phyloP scores from a whole-genome alignment of 2,329 filamentous ascomycete species.

The Colletotrichum navitas region DNA sequence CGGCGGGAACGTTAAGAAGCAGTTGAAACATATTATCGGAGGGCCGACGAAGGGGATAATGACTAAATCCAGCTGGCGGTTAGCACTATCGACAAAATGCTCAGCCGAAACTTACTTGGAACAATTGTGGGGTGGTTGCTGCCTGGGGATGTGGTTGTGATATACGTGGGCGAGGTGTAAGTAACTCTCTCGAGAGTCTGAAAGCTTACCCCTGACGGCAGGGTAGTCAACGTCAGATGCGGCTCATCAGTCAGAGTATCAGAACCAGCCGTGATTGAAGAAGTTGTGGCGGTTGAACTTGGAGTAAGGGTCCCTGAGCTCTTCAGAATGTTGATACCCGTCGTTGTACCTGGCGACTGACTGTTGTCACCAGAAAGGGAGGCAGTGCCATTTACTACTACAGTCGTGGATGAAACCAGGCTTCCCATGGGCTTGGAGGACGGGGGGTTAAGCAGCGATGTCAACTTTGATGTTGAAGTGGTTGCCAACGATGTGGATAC shows the following conservation, averaged over 20 bases:
- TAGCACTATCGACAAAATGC: background rate
- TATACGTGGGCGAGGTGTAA: constrained; percentile 16
- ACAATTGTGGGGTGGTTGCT: constrained; percentile 21
- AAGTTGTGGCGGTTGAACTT: background rate
- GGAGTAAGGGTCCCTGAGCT: background rate
- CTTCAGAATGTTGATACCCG: background rate
- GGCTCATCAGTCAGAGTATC: background rate
- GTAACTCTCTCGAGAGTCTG: background rate
- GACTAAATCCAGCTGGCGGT: background rate
- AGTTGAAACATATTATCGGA: constrained; percentile 25
- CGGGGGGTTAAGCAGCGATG: background rate
- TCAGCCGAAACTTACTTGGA: background rate
- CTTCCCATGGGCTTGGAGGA: background rate
- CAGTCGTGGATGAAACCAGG: background rate
- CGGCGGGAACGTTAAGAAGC: constrained; percentile 7
- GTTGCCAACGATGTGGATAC: background rate
- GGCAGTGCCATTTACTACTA: background rate
- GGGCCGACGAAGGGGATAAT: constrained; percentile 14
- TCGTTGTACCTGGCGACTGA: background rate
- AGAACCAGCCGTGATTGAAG: too few relatives aligned
- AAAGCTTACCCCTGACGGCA: background rate
- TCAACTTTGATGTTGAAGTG: background rate
- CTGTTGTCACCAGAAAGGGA: background rate
- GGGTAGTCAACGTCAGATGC: background rate
- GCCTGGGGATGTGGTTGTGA: constrained; percentile 26